Conservation (phyloP, 495 filamentous ascomycete species). For the Penicillium pancosmium region DNA sequence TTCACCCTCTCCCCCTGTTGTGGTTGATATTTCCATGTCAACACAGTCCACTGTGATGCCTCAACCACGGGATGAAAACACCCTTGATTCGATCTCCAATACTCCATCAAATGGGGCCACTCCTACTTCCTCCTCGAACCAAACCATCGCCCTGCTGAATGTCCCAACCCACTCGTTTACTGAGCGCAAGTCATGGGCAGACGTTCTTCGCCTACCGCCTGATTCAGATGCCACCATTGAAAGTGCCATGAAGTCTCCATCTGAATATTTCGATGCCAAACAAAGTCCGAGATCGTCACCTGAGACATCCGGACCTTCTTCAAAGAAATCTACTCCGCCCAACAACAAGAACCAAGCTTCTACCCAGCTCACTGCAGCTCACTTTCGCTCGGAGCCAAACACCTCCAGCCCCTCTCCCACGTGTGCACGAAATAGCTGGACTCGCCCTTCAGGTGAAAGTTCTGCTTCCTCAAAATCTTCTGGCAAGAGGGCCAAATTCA, state of each 20-base stretch:
- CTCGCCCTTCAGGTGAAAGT: no score
- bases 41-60: no score
- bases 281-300: neutral
- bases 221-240: neutral
- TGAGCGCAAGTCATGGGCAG: neutral
- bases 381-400: no score
- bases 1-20: neutral
- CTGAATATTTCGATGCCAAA: neutral
- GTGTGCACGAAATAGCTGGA: no score
- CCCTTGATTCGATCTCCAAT: no score
- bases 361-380: no score
- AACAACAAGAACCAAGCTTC: neutral
- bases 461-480: no score
- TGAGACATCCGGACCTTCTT: neutral
- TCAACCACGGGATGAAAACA: no score
- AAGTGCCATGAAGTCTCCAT: neutral
- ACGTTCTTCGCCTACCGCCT: neutral
- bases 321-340: neutral
- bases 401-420: no score
- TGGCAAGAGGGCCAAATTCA: no score
- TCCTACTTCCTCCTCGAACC: no score
- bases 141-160: neutral
- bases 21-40: neutral
- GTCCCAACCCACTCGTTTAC: neutral
- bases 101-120: no score